These are phyloP conservation scores for Patellaria atrata DNA, from an alignment of 495 filamentous ascomycete genomes.

Conservation along the genomic window DNA sequence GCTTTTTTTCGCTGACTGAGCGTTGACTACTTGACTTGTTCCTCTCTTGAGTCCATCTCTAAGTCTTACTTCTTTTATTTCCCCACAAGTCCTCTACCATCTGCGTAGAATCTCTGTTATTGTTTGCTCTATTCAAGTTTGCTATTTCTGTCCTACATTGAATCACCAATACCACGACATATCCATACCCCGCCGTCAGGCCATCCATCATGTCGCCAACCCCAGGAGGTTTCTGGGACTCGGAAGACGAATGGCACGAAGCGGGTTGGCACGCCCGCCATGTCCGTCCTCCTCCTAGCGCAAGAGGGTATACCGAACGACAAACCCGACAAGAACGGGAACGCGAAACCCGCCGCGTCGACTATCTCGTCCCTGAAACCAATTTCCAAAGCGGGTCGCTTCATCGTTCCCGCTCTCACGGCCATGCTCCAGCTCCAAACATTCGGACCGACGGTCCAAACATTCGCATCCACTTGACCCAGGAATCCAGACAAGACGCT, in stretches of 20 bases:
- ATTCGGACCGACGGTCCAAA: slow-evolving; percentile 21
- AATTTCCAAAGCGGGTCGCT: slow-evolving; percentile 11
- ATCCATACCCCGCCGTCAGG: no score
- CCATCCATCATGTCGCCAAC: slow-evolving; percentile 9
- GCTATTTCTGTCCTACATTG: no score
- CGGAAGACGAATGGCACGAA: slow-evolving; percentile 17
- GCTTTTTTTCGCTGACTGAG: no score
- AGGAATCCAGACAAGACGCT: slow-evolving; percentile 13
- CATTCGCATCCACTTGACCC: slow-evolving; percentile 3
- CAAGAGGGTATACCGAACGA: no score
- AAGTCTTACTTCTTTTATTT: no score
- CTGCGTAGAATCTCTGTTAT: no score
- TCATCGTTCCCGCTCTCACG: slow-evolving; percentile 26
- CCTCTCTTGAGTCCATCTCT: no score
- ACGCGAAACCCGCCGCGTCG: slow-evolving; percentile 3
- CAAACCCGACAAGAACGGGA: slow-evolving; percentile 3
- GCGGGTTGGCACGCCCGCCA: slow-evolving; percentile 13
- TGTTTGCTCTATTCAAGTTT: no score
- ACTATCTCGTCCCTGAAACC: slow-evolving; percentile 12
- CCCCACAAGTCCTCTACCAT: no score
- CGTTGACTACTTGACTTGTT: no score
- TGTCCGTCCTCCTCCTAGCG: slow-evolving; percentile 11
- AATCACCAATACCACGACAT: no score
- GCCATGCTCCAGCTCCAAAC: slow-evolving; percentile 22
- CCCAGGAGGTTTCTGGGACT: slow-evolving; percentile 13